Conservation (phyloP, 1,284 basidiomycete species). For the Cutaneotrichosporon arboriforme region DNA sequence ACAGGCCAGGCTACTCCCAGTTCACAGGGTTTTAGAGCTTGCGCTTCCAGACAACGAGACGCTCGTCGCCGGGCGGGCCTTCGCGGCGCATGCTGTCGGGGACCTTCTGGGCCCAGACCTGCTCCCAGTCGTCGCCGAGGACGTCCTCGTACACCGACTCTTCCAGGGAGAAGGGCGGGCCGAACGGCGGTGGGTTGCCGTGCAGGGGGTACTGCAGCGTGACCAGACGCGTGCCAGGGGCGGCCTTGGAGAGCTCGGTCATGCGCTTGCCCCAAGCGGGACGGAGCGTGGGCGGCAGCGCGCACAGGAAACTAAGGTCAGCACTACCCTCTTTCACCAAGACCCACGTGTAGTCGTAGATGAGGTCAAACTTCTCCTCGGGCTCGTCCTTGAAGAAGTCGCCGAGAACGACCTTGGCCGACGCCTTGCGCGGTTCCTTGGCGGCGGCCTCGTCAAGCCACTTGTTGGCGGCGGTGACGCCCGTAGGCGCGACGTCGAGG, state of each 20-base stretch:
- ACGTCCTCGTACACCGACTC: conserved; percentile 58
- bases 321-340: not conserved
- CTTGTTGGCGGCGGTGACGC: conserved; percentile 54
- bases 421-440: conserved; percentile 15
- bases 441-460: conserved; percentile 33
- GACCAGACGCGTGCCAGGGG: conserved; percentile 56
- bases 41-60: conserved; percentile 15
- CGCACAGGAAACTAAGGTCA: conserved; percentile 60
- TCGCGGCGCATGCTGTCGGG: conserved; percentile 49
- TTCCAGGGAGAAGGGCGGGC: conserved; percentile 61
- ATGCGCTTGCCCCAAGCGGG: conserved; percentile 59
- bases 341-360: conserved; percentile 65
- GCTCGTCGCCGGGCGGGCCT: conserved; percentile 14
- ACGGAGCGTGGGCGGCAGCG: conserved; percentile 58
- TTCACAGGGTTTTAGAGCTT: too few relatives aligned
- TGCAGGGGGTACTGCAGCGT: conserved; percentile 55
- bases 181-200: conserved; percentile 36
- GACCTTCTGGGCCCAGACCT: conserved; percentile 55
- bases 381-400: conserved; percentile 57
- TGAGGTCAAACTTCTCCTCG: conserved; percentile 54
- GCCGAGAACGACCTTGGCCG: conserved; percentile 41
- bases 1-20: too few relatives aligned
- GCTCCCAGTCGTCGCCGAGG: conserved; percentile 50
- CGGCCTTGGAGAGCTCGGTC: conserved; percentile 55
- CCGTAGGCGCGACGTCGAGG: conserved; percentile 58